Evolutionary conservation across 257 asterid genomes (phyloP), one percentile per base, ranked within the genome.

Genomic region (Salvia rosmarinus): DNA sequence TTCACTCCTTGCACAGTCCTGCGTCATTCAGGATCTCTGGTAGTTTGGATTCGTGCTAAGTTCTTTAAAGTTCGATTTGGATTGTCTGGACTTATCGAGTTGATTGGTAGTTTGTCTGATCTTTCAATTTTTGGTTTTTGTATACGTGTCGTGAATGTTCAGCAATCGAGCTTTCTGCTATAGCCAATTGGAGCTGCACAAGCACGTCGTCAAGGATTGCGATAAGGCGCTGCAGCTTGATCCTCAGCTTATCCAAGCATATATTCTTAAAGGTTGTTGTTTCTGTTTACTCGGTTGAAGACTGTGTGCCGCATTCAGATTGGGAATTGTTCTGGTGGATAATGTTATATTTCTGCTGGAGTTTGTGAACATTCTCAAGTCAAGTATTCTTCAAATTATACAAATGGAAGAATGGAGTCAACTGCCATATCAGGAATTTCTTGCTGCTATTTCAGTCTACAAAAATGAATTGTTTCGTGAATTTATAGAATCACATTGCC

Each of bases 81-180:
- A 25, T 68, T 74, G 3, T 25, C n/a, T 37, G 20, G 16, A 60
- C 21, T 42, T 21, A n/a, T 64, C 11, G 66, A 55, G 20, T 59
- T 63, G 56, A 55, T 75, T 76, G 57, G 49, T 81, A 39, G 43
- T 61, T 74, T 13, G 23, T 43, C 20, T 77, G 71, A 78, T 79
- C 70, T 70, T 74, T 51, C 63, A 30, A 67, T 61, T 73, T 80
- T 40, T 39, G 20, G 19, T 13, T 42, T 50, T 64, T 68, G 52
- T 59, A 4, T 68, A 14, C 9, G 46, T 63, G 50, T 40, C 68
- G 49, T 68, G 73, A 42, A 40, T 46, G 76, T 74, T 65, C 83
- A 89, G 99, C 83, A 94, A 94, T 80, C 95, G 99, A 84, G 97
- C 97, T 30, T 94, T 80, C 75, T 91, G 99, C 81, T 94, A 89